Evolutionary conservation across 352 stramenopile genomes (phyloP).

Genomic region (Globisporangium paddicum): DNA sequence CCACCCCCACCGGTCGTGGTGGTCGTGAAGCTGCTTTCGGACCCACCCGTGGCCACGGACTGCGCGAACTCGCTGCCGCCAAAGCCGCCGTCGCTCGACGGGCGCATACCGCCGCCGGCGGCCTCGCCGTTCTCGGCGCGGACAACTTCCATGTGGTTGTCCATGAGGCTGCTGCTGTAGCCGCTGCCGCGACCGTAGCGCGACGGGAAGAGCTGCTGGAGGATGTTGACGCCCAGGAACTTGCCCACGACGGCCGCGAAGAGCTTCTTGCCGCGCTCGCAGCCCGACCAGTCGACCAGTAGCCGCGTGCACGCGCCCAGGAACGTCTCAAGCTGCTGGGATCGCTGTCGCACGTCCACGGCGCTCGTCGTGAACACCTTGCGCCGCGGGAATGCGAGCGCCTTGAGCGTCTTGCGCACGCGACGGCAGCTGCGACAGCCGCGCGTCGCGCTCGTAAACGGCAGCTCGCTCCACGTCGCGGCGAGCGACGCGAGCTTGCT

Average conservation of each 20-base stretch:
- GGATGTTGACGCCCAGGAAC: conserved; percentile 55
- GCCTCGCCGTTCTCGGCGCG: neutral
- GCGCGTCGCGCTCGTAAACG: conserved; percentile 12
- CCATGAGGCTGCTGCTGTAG: neutral
- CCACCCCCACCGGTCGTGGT: neutral
- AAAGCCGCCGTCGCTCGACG: neutral
- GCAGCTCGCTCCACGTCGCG: conserved; percentile 16
- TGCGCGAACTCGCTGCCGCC: conserved; percentile 2
- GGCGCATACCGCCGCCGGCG: neutral
- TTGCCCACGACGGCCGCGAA: conserved; percentile 36
- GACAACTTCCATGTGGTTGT: conserved; percentile 2
- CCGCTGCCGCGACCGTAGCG: conserved; percentile 1
- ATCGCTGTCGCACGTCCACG: conserved; percentile 42
- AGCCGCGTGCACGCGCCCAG: conserved; percentile 33
- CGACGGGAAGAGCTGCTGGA: conserved; percentile 12
- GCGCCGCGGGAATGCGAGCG: conserved; percentile 46
- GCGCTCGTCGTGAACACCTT: conserved; percentile 38
- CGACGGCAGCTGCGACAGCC: conserved; percentile 35
- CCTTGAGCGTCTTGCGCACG: conserved; percentile 31
- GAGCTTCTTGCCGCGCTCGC: conserved; percentile 38
- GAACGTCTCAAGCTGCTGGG: conserved; percentile 47
- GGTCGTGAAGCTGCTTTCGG: conserved; percentile 10
- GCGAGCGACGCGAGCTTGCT: conserved; percentile 9
- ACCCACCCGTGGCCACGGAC: conserved; percentile 4
- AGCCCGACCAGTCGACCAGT: conserved; percentile 40